Base-by-base conservation (phyloP, 495 filamentous ascomycete species). In the Podospora sp. region DNA sequence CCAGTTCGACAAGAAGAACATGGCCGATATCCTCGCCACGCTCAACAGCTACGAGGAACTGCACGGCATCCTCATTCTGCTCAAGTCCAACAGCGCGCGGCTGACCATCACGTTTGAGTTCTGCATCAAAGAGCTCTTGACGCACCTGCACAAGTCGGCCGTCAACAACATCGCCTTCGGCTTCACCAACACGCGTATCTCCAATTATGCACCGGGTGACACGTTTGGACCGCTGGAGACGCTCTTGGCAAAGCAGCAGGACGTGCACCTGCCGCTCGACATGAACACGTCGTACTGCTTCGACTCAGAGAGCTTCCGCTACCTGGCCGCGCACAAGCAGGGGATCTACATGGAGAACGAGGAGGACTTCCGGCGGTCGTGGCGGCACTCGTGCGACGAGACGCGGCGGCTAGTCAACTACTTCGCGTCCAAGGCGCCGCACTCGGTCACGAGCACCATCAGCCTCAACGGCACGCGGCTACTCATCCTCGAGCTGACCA, bases 241-340 rank as follows among this genome's bases (percentile, higher is more conserved):
- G 0, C 65, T 81, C 0, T 70, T 84, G 6, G 52, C 27, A 14
- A 58, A 75, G 12, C 65, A 77, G 27, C 60, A 18, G 0, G 71
- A 75, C 9, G 68, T 26, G 20, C 12, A n/a, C 53, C n/a, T 57
- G n/a, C 24, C 53, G 53, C 24, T 57, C 20, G 25, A 57, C 20
- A n/a, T 14, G n/a, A 14, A 75, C 1, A 79, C 69, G 12, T 70
- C 68, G 0, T 83, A 81, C 52, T 83, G 77, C 59, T 82, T 83
- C 35, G 80, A 83, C 63, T 82, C 80, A 0, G 80, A 82, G 65
- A 78, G 75, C 55, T 83, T 83, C 58, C 79, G 80, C 0, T 83
- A 75, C 59, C 69, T 83, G 0, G 80, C 79, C 0, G 80, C 80
- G 20, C 22, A 49, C n/a, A 67, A 69, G 56, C 26, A 50, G 49